Evolutionary conservation across 305 asterid genomes (phyloP), one percentile per base, ranked within the genome.

Genomic region (Fraxinus xanthoxyloides): DNA sequence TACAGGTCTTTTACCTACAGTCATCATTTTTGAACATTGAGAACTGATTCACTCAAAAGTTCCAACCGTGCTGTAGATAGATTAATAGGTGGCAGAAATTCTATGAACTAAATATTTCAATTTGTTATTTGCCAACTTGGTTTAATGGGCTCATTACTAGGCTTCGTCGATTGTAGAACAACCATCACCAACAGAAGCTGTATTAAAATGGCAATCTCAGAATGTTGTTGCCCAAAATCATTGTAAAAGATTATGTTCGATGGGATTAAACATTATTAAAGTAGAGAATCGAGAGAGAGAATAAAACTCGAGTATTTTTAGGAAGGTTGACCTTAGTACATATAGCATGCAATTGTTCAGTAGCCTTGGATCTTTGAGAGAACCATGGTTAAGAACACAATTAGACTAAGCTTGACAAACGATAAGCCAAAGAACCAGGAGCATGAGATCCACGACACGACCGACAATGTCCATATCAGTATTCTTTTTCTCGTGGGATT

Each of bases 371-470:
- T 80, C 82, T 85, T 85, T 5, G 88, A 77, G 63, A 90, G 83
- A 31, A 75, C 82, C 81, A 85, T 76, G 21, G 90, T 80, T 31
- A 90, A 72, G 77, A 85, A 84, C 78, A 84, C 54, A 76, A 88
- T 48, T 34, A 87, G 74, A 78, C 89, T 82, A 76, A 88, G 83
- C 85, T 86, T 83, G 69, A 72, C 77, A 40, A 75, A 77, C 17
- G 91, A 84, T 43, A 89, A 76, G 78, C 83, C 87, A 15, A 87
- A 88, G 86, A 87, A 82, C 87, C 89, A 82, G 1, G 90, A 88
- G 81, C 90, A 88, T 10, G 86, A 85, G 75, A 87, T 70, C 0
- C 89, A 84, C 1, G 89, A 75, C 13, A 86, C 9, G 56, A 82
- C 80, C 15, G 82, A 86, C 5, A 87, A 24, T 7, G 70, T 61